Evolutionary conservation across 208 protist genomes (phyloP), one percentile per base, ranked within the genome.

Genomic region (Balamuthia mandrillaris): DNA sequence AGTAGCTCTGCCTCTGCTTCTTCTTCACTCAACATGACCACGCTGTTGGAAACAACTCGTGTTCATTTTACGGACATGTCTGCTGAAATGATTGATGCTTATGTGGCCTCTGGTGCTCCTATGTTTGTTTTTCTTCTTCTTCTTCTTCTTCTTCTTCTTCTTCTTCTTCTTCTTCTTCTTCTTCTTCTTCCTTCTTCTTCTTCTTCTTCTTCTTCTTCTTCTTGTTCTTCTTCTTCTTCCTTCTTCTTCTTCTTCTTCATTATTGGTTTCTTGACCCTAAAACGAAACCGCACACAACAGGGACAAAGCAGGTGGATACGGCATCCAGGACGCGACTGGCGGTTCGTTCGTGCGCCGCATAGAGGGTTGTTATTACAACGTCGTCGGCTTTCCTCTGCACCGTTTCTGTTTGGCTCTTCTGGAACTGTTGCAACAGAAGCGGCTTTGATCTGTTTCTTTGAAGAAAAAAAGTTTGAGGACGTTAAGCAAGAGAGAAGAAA

Each of bases 301-400:
- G 85, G 88, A 89, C 60, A 89, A 88, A 49, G 88, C 85, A 29
- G 85, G 85, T 35, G 12, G 27, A 1, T 91, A 91, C 79, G 88
- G 88, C 7, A 87, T 87, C 37, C 88, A 91, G 56, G 86, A 84
- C 1, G n/a, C 72, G 41, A 75, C 65, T 10, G 88, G 83, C 21
- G 86, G 61, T 16, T 33, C 78, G 16, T 54, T 91, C 24, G 70
- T 89, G 0, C 41, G 51, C 0, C 39, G 75, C 5, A 81, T 91
- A 24, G 41, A 87, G 3, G 88, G 88, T 24, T 89, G 86, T 70
- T 89, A 88, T 56, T 87, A 79, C 66, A 91, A 91, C 47, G 88
- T 91, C 9, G 81, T 91, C 51, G 88, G 88, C 16, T 88, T 91
- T 21, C 88, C 88, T 9, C 27, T 91, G 21, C 74, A 89, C 31